These are phyloP conservation scores for Apiospora arundinis DNA, from an alignment of 2,329 filamentous ascomycete species.

Conservation along the genomic window DNA sequence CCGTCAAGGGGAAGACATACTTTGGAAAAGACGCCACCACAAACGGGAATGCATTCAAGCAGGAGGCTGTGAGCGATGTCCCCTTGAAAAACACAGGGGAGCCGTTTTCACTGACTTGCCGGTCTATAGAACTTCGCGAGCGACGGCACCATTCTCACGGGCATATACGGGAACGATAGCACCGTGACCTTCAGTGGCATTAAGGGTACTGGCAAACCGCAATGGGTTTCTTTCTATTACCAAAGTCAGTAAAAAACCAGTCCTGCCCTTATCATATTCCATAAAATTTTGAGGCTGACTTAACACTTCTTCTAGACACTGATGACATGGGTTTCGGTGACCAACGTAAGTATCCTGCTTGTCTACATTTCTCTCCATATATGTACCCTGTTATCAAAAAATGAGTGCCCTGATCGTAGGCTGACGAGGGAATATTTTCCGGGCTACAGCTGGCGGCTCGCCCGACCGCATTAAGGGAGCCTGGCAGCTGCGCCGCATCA, in stretches of 20 bases:
- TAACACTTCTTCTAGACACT: constrained; percentile 45
- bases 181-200: constrained; percentile 57
- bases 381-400: not conserved
- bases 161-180: constrained; percentile 61
- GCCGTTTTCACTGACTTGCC: not conserved
- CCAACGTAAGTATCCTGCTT: constrained; percentile 42
- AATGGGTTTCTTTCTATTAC: constrained; percentile 65
- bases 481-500: constrained; percentile 66
- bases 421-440: not conserved
- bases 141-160: constrained; percentile 53
- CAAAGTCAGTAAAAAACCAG: constrained; percentile 45
- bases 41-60: constrained; percentile 55
- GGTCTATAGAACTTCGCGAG: constrained; percentile 50
- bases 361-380: not conserved
- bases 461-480: constrained; percentile 65
- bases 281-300: not conserved
- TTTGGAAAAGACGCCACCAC: constrained; percentile 51
- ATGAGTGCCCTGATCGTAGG: constrained; percentile 23
- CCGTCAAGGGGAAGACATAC: constrained; percentile 56
- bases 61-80: constrained; percentile 51
- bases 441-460: constrained; percentile 50
- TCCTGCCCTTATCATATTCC: not conserved
- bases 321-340: constrained; percentile 67
- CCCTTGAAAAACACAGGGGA: not conserved
- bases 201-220: constrained; percentile 55